Evolutionary conservation across 176 grass and related monocot genomes (phyloP).

Genomic region (Phoenix roebelenii): DNA sequence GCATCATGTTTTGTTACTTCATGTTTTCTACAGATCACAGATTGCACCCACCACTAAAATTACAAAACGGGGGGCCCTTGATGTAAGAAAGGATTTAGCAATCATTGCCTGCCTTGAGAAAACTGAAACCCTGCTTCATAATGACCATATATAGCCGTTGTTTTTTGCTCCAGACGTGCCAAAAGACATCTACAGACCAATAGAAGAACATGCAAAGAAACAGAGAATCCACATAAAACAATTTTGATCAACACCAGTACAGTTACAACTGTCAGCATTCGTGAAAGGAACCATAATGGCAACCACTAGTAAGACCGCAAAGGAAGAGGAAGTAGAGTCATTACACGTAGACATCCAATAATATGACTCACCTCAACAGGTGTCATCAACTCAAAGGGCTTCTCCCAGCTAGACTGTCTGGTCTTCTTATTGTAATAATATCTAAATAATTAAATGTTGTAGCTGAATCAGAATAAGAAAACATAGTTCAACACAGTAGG

Average conservation of each 20-base stretch:
- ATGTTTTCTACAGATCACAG: constrained; percentile 10
- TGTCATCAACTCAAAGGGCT: constrained; percentile 89
- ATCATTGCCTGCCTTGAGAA: constrained; percentile 22
- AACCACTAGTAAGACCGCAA: too few relatives aligned
- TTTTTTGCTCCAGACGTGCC: constrained; percentile 26
- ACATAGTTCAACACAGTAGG: neutral
- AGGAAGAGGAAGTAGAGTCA: too few relatives aligned
- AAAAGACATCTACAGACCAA: constrained; percentile 29
- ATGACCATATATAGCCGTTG: constrained; percentile 23
- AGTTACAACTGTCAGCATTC: constrained; percentile 11
- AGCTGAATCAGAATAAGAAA: constrained; percentile 4
- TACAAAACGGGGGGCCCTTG: constrained; percentile 4
- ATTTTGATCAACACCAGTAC: constrained; percentile 9
- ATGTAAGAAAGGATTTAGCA: constrained; percentile 17
- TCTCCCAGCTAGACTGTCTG: constrained; percentile 88
- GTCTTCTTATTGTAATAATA: constrained; percentile 99
- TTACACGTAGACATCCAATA: constrained; percentile 3
- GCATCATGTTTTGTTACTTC: neutral
- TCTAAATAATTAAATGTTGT: constrained; percentile 18
- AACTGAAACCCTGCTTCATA: constrained; percentile 25
- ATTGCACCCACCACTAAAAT: constrained; percentile 3
- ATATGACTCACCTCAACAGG: constrained; percentile 63
- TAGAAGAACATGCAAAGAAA: constrained; percentile 24
- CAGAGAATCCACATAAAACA: constrained; percentile 19
- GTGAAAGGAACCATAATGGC: constrained; percentile 10